These are phyloP conservation scores for Botrytis pseudocinerea DNA, from an alignment of 2,329 filamentous ascomycete genomes.

Conservation along the genomic window DNA sequence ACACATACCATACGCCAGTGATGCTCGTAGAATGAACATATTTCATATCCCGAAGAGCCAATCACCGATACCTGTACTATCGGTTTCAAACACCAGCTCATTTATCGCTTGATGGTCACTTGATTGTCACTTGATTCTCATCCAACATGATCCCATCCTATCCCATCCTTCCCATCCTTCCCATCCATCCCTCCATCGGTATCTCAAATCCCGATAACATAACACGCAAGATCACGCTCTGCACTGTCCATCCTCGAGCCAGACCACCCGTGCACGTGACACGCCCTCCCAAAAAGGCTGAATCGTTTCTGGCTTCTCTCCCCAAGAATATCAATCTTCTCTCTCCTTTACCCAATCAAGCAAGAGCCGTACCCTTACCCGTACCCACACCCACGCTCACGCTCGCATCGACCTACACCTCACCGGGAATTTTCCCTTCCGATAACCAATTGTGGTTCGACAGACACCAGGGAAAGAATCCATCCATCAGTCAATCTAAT, in stretches of 20 bases:
- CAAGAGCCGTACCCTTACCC: background rate
- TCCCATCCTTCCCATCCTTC: background rate
- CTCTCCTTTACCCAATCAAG: background rate
- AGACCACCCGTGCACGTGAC: constrained; percentile 4
- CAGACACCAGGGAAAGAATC: background rate
- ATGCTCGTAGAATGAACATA: too few species aligned
- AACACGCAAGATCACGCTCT: background rate
- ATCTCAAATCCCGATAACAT: constrained; percentile 7
- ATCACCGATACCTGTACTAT: background rate
- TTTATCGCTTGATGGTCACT: background rate
- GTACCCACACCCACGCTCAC: too few species aligned
- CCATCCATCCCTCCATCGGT: background rate
- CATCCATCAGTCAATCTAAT: background rate
- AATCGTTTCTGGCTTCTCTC: background rate
- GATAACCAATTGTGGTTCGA: constrained; percentile 26
- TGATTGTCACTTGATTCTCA: background rate
- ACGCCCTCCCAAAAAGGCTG: background rate
- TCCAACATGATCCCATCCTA: background rate
- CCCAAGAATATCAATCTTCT: background rate
- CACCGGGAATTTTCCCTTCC: background rate
- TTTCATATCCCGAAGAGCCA: background rate
- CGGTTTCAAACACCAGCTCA: constrained; percentile 2
- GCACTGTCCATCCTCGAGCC: background rate
- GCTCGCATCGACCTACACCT: background rate
- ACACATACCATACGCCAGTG: too few species aligned